Evolutionary conservation across 495 filamentous ascomycete genomes (phyloP), one percentile per base, ranked within the genome.

Genomic region (Penicillium roqueforti): DNA sequence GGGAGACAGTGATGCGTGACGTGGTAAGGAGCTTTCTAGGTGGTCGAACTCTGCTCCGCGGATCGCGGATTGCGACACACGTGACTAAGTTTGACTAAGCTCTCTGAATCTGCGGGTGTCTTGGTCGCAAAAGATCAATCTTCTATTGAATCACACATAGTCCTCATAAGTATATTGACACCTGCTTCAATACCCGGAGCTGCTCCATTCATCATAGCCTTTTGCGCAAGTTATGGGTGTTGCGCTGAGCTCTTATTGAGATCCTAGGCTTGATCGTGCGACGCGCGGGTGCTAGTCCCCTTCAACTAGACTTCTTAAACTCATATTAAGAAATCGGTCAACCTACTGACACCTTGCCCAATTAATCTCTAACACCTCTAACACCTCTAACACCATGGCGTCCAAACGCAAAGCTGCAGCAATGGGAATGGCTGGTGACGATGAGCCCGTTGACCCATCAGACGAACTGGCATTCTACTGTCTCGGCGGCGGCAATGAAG

Each of bases 381-480:
- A n/a, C n/a, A n/a, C n/a, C n/a, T n/a, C n/a, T n/a, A 20, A 32
- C 42, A 67, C 42, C 47, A 91, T 91, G 87, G 83, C 87, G 18
- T 79, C 86, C 48, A 91, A 91, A 67, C 82, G 87, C 58, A 89
- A 89, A 66, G 84, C 82, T 3, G 78, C 85, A 28, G 83, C 81
- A 14, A 82, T 87, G 76, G 80, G 83, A 26, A 63, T 78, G 20
- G 65, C 74, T 6, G 62, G 64, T 18, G 78, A 83, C 22, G 85
- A 89, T 53, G 86, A 89, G 60, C 83, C 86, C 3, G 84, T 87
- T 9, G 86, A 91, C 50, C 85, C 87, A 3, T 78, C 87, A 0
- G 93, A 98, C 65, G 89, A 96, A 73, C 80, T 98, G 47, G 88
- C 87, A 70, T 98, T 98, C 65, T 81, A 96, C 46, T 92, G 89